Evolutionary conservation across 306 rosid genomes (phyloP), one percentile per base, ranked within the genome.

Genomic region (Phaseolus lunatus): DNA sequence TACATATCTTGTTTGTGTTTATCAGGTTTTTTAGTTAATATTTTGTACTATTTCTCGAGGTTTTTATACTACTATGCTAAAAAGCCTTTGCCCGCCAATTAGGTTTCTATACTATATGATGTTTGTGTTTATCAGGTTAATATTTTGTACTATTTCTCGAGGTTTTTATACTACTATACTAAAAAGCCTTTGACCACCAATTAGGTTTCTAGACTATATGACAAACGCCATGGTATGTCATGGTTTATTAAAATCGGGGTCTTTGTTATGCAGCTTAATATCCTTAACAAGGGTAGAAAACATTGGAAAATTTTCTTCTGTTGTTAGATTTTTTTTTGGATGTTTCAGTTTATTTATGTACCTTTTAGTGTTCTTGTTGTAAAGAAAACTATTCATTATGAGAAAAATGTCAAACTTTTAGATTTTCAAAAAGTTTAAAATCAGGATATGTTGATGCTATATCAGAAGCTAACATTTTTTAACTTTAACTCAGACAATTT

Each of bases 211-310:
- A 26, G 19, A 15, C 72, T 26, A 9, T n/a, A 57, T 77, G 35
- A 52, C 54, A 14, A 20, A 27, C 8, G 7, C 45, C 37, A 70
- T 73, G 62, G 41, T 8, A 63, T 61, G 56, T 82, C 7, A 5
- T 52, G 73, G 52, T 72, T 35, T 77, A 15, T 35, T 35, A 39
- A 73, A 73, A 19, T 43, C 15, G 13, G 9, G 33, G 58, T 72
- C 78, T 47, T 27, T 77, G 64, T 22, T 72, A 7, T 65, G 68
- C 39, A 23, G 66, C 71, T 16, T 66, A 74, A 74, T 31, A 20
- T 44, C 67, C 24, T 12, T 29, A 53, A 26, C 29, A 59, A 44
- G 9, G 62, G 31, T 66, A 50, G 47, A 52, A 41, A 22, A 52
- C n/a, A 45, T 44, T 64, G 62, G 53, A n/a, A 29, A 3, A 12